These are phyloP conservation scores for Oryza longistaminata DNA, from an alignment of 176 grass and related monocot species.

Conservation along the genomic window DNA sequence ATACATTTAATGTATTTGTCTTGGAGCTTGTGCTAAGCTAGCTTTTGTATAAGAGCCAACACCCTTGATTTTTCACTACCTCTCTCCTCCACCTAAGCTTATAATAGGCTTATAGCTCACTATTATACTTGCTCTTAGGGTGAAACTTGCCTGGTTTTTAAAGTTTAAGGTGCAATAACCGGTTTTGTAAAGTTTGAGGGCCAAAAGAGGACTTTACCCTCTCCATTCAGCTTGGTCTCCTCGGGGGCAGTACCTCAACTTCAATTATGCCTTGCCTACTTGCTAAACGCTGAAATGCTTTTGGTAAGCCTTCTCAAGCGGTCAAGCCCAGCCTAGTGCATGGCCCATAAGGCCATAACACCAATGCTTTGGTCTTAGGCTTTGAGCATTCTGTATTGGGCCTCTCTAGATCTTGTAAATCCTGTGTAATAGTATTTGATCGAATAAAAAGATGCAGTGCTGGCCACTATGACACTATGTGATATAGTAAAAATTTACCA, in stretches of 20 bases:
- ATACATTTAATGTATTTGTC: too few relatives aligned
- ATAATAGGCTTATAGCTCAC: too few relatives aligned
- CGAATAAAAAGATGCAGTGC: background rate
- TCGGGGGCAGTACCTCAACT: background rate
- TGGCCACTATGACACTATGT: too few relatives aligned
- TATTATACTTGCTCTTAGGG: too few relatives aligned
- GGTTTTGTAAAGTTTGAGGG: too few relatives aligned
- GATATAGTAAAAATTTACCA: background rate
- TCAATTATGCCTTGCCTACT: background rate
- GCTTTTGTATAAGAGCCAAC: too few relatives aligned
- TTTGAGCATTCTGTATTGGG: background rate
- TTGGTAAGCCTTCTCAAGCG: background rate
- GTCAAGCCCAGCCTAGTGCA: background rate
- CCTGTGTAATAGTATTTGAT: background rate
- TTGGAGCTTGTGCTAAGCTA: too few relatives aligned
- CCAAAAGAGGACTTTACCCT: too few relatives aligned
- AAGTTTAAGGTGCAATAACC: too few relatives aligned
- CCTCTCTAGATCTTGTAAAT: background rate
- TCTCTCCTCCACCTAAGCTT: too few relatives aligned
- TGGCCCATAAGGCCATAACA: background rate
- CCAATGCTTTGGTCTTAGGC: background rate
- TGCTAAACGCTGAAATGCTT: background rate
- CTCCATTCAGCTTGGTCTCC: background rate
- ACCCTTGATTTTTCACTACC: too few relatives aligned
- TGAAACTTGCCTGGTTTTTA: too few relatives aligned